Percentiles rank a stretch among this genome's conserved stretches.
Conservation (phyloP, 139 green algal genomes). For the Zygnema circumcarinatum region DNA sequence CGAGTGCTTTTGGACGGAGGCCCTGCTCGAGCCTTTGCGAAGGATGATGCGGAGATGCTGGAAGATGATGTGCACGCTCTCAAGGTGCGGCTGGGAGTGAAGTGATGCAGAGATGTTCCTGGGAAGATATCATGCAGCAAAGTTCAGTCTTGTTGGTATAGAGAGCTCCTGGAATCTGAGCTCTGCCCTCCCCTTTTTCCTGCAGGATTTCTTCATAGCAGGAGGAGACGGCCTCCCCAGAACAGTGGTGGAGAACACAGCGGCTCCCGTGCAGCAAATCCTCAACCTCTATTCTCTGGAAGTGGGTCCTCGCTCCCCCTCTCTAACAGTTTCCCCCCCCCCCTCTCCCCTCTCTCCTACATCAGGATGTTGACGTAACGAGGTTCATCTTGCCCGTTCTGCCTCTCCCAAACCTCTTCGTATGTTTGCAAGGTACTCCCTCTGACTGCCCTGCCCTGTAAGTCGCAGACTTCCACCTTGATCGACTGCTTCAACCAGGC, state of each 20-base stretch:
- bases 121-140: neutral
- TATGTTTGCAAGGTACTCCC: neutral
- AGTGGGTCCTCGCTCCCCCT: conserved; percentile 13
- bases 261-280: conserved; percentile 25
- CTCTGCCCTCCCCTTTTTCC: neutral
- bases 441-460: too few species aligned
- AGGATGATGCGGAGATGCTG: conserved; percentile 48
- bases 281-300: conserved; percentile 57
- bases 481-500: conserved; percentile 40
- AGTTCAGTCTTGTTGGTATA: neutral
- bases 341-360: neutral
- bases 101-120: neutral
- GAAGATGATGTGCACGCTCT: conserved; percentile 54
- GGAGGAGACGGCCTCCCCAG: conserved; percentile 46
- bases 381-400: neutral
- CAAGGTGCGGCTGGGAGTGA: too few species aligned
- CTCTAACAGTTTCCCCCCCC: too few species aligned
- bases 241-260: conserved; percentile 45
- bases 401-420: neutral
- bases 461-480: conserved; percentile 25
- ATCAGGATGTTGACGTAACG: neutral
- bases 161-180: neutral
- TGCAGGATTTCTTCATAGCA: conserved; percentile 61
- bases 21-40: conserved; percentile 34
- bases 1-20: conserved; percentile 59